Percentiles rank a stretch among this genome's conserved stretches.
phyloP scores from a whole-genome alignment of 106 monocot species.

The Chionographis japonica region DNA sequence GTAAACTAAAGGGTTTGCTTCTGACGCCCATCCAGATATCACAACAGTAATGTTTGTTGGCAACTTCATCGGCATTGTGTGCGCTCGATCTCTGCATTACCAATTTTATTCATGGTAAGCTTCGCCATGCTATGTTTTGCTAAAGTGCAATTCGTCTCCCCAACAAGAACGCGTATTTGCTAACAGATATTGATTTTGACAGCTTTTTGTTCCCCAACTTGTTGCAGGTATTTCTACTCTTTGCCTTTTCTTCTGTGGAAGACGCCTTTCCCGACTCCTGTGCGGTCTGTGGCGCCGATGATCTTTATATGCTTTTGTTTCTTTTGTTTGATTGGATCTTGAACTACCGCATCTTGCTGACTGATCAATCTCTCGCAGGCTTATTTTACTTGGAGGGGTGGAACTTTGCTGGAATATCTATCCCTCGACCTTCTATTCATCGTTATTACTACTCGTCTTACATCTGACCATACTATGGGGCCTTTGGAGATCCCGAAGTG shows the following conservation, averaged over 20 bases:
- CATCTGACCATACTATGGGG: constrained; percentile 77
- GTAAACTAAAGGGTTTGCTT: not conserved
- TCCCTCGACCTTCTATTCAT: constrained; percentile 76
- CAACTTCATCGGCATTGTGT: constrained; percentile 92
- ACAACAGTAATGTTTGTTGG: constrained; percentile 89
- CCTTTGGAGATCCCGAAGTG: constrained; percentile 57
- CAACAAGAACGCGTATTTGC: too few relatives aligned
- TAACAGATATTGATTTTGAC: too few relatives aligned
- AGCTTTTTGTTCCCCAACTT: too few relatives aligned
- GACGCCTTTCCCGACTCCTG: constrained; percentile 60
- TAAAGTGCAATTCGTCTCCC: too few relatives aligned
- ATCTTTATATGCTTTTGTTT: not conserved
- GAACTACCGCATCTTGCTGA: not conserved
- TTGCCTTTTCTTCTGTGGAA: constrained; percentile 97
- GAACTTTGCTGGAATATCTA: constrained; percentile 98
- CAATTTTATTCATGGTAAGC: constrained; percentile 99
- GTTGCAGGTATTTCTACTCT: constrained; percentile 92
- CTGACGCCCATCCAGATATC: constrained; percentile 53
- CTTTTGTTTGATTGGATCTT: not conserved
- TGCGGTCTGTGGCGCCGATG: constrained; percentile 32
- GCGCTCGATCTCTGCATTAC: constrained; percentile 91
- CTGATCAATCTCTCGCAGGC: constrained; percentile 21
- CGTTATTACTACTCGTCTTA: constrained; percentile 45
- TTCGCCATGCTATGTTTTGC: not conserved
- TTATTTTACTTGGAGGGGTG: constrained; percentile 61